These are phyloP conservation scores for Entoloma clypeatum DNA, from an alignment of 1,284 basidiomycete genomes.

Conservation along the genomic window DNA sequence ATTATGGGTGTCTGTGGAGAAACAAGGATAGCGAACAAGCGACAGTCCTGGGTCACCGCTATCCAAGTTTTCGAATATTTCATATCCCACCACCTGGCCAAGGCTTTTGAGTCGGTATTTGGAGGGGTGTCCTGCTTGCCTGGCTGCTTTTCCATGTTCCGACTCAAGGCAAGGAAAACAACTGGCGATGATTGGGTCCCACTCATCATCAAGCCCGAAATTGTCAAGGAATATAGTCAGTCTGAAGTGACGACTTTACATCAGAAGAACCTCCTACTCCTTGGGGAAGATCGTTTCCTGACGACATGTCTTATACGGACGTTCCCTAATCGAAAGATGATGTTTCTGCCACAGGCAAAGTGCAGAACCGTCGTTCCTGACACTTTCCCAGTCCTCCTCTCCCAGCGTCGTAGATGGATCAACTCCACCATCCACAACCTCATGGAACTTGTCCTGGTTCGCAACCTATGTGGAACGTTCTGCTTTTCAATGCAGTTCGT, in stretches of 20 bases:
- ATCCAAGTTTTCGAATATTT: conserved; percentile 99
- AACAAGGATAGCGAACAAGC: conserved; percentile 97
- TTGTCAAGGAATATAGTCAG: conserved; percentile 97
- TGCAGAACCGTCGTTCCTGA: conserved; percentile 97
- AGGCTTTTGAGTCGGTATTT: conserved; percentile 98
- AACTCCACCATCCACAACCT: conserved; percentile 99
- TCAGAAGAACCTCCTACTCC: conserved; percentile 94
- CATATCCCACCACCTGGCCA: conserved; percentile 97
- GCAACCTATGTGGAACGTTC: conserved; percentile 93
- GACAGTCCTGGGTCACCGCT: conserved; percentile 95
- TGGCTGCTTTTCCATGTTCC: conserved; percentile 99
- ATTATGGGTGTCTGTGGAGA: conserved; percentile 99
- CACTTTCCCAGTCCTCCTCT: conserved; percentile 89
- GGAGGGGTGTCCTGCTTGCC: conserved; percentile 99
- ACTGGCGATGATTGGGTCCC: conserved; percentile 97
- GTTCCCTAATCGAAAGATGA: conserved; percentile 99
- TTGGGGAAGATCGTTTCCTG: conserved; percentile 98
- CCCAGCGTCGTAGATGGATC: conserved; percentile 98
- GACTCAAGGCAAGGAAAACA: conserved; percentile 88
- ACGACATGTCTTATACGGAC: conserved; percentile 93
- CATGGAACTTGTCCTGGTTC: conserved; percentile 97
- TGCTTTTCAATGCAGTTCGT: conserved; percentile 99
- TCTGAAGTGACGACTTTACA: conserved; percentile 91
- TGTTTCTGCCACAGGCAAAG: conserved; percentile 95
- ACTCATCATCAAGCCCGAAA: conserved; percentile 95